A percentile compares a stretch with the other conserved stretches of the same genome.
Evolutionary conservation across 2,329 filamentous ascomycete species (phyloP).

Genomic region (Ilyonectria mors-panacis): DNA sequence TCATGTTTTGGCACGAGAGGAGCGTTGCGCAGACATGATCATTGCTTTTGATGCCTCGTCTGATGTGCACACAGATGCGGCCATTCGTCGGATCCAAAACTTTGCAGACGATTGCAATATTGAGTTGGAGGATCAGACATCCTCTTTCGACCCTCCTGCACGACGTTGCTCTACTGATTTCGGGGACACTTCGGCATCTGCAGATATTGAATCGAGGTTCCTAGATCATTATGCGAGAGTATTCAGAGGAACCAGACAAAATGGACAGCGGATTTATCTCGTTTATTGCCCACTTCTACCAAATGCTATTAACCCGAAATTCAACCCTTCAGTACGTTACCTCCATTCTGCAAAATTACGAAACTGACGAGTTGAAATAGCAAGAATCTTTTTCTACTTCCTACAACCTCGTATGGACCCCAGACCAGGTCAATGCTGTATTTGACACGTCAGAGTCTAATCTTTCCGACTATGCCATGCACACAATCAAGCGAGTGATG

Average conservation of each 20-base stretch:
- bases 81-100: constrained; percentile 36
- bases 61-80: constrained; percentile 35
- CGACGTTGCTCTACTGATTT: rapidly evolving
- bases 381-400: constrained; percentile 40
- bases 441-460: constrained; percentile 32
- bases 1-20: constrained; percentile 35
- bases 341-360: rapidly evolving
- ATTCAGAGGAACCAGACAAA: constrained; percentile 29
- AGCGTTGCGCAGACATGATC: constrained; percentile 36
- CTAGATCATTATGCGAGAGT: constrained; percentile 34
- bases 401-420: constrained; percentile 44
- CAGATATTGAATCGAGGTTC: constrained; percentile 15
- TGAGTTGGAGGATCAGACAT: constrained; percentile 21
- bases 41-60: constrained; percentile 42
- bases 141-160: background rate
- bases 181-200: rapidly evolving
- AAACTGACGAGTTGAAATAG: constrained; percentile 25
- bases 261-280: constrained; percentile 28
- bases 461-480: constrained; percentile 28
- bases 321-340: constrained; percentile 36
- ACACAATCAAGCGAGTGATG: constrained; percentile 34
- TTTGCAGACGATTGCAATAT: constrained; percentile 41
- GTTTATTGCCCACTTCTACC: constrained; percentile 42
- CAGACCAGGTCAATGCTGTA: constrained; percentile 34
- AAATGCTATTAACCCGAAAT: constrained; percentile 17